Percentiles rank a stretch among this genome's conserved stretches.
Evolutionary conservation across 202 grass and related monocot genomes (phyloP).

Genomic region (Miscanthus sacchariflorus): DNA sequence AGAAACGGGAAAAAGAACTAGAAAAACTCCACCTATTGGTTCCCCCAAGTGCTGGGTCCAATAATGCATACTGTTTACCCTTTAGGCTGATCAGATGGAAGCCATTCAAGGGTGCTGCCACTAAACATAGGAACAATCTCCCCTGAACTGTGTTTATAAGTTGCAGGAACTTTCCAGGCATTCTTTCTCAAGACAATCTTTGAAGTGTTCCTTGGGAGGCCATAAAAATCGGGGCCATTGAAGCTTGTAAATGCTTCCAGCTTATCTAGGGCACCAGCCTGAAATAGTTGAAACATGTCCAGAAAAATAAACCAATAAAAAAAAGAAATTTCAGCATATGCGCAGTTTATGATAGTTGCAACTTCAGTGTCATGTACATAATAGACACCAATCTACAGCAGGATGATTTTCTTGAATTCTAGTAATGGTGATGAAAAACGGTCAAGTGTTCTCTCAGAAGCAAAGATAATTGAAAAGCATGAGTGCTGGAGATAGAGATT

Average conservation of each 20-base stretch:
- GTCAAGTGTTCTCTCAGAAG: neutral
- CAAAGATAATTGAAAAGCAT: neutral
- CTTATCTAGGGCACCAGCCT: conserved; percentile 90
- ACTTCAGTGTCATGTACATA: neutral
- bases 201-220: conserved; percentile 79
- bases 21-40: conserved; percentile 30
- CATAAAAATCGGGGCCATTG: conserved; percentile 97
- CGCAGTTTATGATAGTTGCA: neutral
- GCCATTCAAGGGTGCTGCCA: conserved; percentile 78
- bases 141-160: conserved; percentile 64
- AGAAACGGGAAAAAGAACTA: neutral
- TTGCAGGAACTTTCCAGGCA: conserved; percentile 78
- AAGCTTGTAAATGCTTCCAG: conserved; percentile 94
- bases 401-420: conserved; percentile 16
- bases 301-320: neutral
- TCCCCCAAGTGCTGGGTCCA: neutral
- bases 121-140: conserved; percentile 89
- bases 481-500: conserved; percentile 21
- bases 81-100: conserved; percentile 53
- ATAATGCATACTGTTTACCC: conserved; percentile 22
- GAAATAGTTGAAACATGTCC: conserved; percentile 33
- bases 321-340: neutral
- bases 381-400: conserved; percentile 5
- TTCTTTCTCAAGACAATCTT: conserved; percentile 76
- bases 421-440: neutral